Base-by-base conservation (phyloP, 2,329 filamentous ascomycete genomes). In the Colletotrichum lentis region DNA sequence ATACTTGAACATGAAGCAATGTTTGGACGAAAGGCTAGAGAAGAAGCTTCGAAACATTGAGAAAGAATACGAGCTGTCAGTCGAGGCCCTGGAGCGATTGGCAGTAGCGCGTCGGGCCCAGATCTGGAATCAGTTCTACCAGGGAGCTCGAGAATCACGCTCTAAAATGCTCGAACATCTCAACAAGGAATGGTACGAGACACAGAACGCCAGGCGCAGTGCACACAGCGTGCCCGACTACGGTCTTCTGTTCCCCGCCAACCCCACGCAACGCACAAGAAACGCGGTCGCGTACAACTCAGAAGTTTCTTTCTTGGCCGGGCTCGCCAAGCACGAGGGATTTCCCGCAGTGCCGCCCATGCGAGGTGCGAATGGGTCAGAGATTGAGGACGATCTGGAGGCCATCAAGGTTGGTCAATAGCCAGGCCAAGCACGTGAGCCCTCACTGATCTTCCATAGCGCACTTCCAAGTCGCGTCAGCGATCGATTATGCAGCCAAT, bases 301-400 rank as follows among this genome's bases (percentile, higher is more conserved):
- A 72, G 96, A 99, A 77, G 94, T 99, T 5, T 97, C 94, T 0
- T 88, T 97, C 35, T 82, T 99, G 65, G 90, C 94, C 6, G 95
- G 95, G 44, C 85, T 98, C 59, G 94, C 95, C 43, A 98, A 97
- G 80, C 94, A 97, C 77, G 90, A 97, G 74, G 96, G 96, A 27
- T 99, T 99, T 80, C 96, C 96, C 43, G 94, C 95, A 39, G 96
- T 94, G n/a, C 96, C 96, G 22, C 86, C 92, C 41, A 90, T 99
- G 79, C 84, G 84, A 66, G 86, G 91, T 49, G 91, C 92, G 31
- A 90, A 90, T 44, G 79, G 86, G 24, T 83, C 86, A 12, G 93
- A 97, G 75, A 80, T 96, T 54, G 93, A 97, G 63, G 91, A 95
- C 57, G 96, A 99, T 80, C 83, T 98, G 71, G 90, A 91, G 77